Evolutionary conservation across 2,329 filamentous ascomycete genomes (phyloP).

Genomic region (Harringtonia aguacate): DNA sequence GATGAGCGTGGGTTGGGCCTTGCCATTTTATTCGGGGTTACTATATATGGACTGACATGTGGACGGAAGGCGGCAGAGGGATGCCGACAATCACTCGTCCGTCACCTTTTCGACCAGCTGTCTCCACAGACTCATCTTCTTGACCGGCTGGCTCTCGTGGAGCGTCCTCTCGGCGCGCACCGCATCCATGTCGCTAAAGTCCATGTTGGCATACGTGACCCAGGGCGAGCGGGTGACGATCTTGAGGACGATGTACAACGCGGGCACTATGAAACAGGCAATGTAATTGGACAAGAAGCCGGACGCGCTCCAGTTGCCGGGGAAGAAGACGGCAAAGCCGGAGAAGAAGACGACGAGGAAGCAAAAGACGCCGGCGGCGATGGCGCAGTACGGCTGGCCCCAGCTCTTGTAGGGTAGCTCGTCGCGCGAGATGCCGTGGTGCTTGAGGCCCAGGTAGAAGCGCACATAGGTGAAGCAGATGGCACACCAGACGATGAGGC

Average conservation of each 20-base stretch:
- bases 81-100: slow-evolving; percentile 2
- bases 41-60: too few species aligned
- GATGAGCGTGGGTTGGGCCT: too few species aligned
- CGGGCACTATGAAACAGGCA: slow-evolving; percentile 1
- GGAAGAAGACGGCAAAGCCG: slow-evolving; percentile 61
- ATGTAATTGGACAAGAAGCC: slow-evolving; percentile 27
- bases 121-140: background rate
- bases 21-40: too few species aligned
- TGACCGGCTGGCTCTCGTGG: background rate
- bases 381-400: slow-evolving; percentile 59
- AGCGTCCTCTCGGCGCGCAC: background rate
- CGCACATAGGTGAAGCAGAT: slow-evolving; percentile 58
- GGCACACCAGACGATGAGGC: slow-evolving; percentile 56
- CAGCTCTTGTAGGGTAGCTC: slow-evolving; percentile 53
- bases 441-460: slow-evolving; percentile 54
- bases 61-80: too few species aligned
- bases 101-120: background rate
- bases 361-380: slow-evolving; percentile 48
- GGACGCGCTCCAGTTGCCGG: slow-evolving; percentile 25
- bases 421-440: slow-evolving; percentile 52
- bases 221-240: slow-evolving; percentile 49
- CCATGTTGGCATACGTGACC: slow-evolving; percentile 22
- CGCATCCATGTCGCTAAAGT: slow-evolving; percentile 2
- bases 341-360: slow-evolving; percentile 58
- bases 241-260: slow-evolving; percentile 1